Conservation (phyloP, 2,329 filamentous ascomycete species). For the Apiospora pterosperma region DNA sequence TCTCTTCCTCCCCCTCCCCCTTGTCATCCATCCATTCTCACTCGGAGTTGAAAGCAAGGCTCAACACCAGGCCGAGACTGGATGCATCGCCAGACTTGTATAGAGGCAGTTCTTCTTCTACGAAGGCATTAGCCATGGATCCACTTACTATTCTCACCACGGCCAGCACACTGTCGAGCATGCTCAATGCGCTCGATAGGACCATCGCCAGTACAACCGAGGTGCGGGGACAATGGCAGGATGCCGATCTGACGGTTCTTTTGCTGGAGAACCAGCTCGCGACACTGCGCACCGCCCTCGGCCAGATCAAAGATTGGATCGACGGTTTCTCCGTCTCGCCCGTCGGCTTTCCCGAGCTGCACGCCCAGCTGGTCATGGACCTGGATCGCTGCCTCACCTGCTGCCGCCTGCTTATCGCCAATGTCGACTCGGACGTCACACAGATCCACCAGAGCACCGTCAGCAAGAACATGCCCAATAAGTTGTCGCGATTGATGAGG, state of each 20-base stretch:
- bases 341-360: neutral
- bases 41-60: neutral
- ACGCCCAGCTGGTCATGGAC: neutral
- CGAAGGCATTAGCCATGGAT: neutral
- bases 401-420: neutral
- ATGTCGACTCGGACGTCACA: neutral
- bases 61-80: neutral
- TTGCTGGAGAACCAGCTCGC: neutral
- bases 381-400: neutral
- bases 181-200: slow-evolving; percentile 1
- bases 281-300: neutral
- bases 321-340: neutral
- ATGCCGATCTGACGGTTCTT: neutral
- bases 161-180: neutral
- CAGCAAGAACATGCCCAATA: neutral
- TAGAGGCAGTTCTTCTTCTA: too few species aligned
- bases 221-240: slow-evolving; percentile 1
- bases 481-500: neutral
- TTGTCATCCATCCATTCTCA: neutral
- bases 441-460: neutral
- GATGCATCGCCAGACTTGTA: neutral
- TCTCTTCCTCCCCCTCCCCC: neutral
- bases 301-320: neutral
- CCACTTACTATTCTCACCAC: slow-evolving; percentile 1
- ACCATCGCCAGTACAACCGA: neutral